Percentiles rank a stretch among this genome's conserved stretches.
Evolutionary conservation across 176 grass and related monocot species (phyloP).

Genomic region (Triticum dicoccoides): DNA sequence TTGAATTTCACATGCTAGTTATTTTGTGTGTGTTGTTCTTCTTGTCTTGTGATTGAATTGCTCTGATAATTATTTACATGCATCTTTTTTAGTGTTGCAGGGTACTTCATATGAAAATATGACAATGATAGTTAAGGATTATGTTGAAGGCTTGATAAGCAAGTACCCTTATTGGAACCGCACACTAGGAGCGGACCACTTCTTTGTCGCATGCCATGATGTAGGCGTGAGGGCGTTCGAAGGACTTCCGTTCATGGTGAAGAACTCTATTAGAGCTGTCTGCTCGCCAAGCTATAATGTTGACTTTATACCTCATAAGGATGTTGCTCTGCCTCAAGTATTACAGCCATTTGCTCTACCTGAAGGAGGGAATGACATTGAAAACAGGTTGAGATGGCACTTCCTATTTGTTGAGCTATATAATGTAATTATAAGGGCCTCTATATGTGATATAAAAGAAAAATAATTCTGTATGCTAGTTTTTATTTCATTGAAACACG

Average conservation of each 20-base stretch:
- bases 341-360: conserved; percentile 94
- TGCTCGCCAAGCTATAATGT: conserved; percentile 93
- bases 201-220: conserved; percentile 96
- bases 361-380: conserved; percentile 85
- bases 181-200: conserved; percentile 84
- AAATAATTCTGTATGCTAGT: not conserved
- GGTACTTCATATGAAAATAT: conserved; percentile 94
- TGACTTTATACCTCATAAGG: conserved; percentile 82
- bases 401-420: conserved; percentile 6
- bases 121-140: conserved; percentile 79
- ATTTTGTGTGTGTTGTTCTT: conserved; percentile 21
- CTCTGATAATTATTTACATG: conserved; percentile 30
- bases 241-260: conserved; percentile 67
- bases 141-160: conserved; percentile 75
- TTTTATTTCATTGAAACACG: not conserved
- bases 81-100: conserved; percentile 46
- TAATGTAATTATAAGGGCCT: not conserved
- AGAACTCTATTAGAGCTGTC: conserved; percentile 93
- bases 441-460: conserved; percentile 1
- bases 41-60: conserved; percentile 29
- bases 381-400: conserved; percentile 66
- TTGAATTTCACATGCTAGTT: not conserved
- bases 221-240: conserved; percentile 96
- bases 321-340: conserved; percentile 91
- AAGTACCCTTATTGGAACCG: conserved; percentile 98